These are phyloP conservation scores for Lactifluus volemus DNA, from an alignment of 768 basidiomycete genomes.

Conservation along the genomic window DNA sequence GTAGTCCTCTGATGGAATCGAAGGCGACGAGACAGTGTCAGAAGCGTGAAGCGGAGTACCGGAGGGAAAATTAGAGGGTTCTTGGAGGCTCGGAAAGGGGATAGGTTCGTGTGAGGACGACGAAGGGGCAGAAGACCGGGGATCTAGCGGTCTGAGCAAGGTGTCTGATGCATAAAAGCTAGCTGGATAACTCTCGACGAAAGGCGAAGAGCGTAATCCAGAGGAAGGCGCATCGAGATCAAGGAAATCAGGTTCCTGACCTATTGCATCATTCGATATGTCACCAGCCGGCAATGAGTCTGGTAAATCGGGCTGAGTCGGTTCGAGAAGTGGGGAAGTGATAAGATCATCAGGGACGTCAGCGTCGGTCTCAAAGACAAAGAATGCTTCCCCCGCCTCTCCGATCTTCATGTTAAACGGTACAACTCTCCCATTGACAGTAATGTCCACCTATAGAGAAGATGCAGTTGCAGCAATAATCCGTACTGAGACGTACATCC, in stretches of 20 bases:
- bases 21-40: not conserved
- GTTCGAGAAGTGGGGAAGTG: constrained; percentile 82
- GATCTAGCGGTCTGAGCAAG: not conserved
- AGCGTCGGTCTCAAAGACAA: constrained; percentile 93
- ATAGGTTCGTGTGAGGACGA: constrained; percentile 24
- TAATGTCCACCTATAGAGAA: constrained; percentile 64
- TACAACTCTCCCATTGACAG: constrained; percentile 76
- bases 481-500: constrained; percentile 16
- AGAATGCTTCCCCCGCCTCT: constrained; percentile 98
- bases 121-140: not conserved
- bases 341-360: constrained; percentile 90
- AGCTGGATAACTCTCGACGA: not conserved
- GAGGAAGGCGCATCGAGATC: constrained; percentile 76
- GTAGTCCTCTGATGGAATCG: constrained; percentile 48
- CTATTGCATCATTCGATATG: constrained; percentile 20
- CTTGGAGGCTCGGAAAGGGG: constrained; percentile 34
- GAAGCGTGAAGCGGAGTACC: constrained; percentile 24
- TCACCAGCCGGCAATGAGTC: constrained; percentile 21
- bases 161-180: not conserved
- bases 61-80: constrained; percentile 55
- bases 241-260: constrained; percentile 70
- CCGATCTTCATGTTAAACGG: constrained; percentile 99
- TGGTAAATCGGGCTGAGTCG: constrained; percentile 37
- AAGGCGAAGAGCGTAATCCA: too few species aligned
- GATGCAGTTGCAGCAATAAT: not conserved